These are phyloP conservation scores for Myxozyma sirexii DNA, from an alignment of 805 yeast species.

Conservation along the genomic window DNA sequence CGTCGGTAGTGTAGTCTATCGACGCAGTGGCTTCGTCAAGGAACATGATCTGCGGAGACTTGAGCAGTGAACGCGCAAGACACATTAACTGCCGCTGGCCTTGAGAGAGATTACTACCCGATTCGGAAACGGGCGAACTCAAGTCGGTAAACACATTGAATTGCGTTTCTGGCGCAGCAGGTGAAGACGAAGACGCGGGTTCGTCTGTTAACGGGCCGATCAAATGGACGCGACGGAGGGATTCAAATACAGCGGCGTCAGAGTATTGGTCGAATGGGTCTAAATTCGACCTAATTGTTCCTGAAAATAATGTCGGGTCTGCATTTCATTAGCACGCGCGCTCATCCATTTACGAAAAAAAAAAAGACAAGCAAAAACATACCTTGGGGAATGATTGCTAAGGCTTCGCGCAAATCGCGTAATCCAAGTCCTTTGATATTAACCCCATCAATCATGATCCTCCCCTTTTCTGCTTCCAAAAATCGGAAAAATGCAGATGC, in stretches of 20 bases:
- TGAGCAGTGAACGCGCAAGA: slow-evolving; percentile 68
- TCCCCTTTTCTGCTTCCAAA: slow-evolving; percentile 58
- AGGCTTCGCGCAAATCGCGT: slow-evolving; percentile 63
- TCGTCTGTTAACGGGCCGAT: slow-evolving; percentile 3
- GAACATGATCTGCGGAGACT: slow-evolving; percentile 60
- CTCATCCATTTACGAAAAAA: no score
- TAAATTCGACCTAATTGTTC: slow-evolving; percentile 71
- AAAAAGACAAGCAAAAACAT: slow-evolving; percentile 40
- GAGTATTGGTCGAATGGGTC: slow-evolving; percentile 69
- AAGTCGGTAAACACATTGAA: slow-evolving; percentile 50
- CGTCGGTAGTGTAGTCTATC: slow-evolving; percentile 73
- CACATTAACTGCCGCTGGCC: slow-evolving; percentile 75
- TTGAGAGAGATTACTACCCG: slow-evolving; percentile 67
- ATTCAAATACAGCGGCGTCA: slow-evolving; percentile 68
- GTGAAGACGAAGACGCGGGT: background rate
- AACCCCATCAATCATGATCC: slow-evolving; percentile 66
- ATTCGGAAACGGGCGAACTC: slow-evolving; percentile 61
- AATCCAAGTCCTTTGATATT: slow-evolving; percentile 68
- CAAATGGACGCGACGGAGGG: slow-evolving; percentile 56
- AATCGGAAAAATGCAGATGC: slow-evolving; percentile 72
- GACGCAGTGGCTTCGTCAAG: slow-evolving; percentile 78
- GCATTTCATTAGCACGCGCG: background rate
- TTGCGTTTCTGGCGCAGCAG: slow-evolving; percentile 1
- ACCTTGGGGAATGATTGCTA: slow-evolving; percentile 82
- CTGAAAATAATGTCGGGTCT: slow-evolving; percentile 76